phyloP scores from a whole-genome alignment of 192 early-diverging fungal genomes.

The Podila minutissima region DNA sequence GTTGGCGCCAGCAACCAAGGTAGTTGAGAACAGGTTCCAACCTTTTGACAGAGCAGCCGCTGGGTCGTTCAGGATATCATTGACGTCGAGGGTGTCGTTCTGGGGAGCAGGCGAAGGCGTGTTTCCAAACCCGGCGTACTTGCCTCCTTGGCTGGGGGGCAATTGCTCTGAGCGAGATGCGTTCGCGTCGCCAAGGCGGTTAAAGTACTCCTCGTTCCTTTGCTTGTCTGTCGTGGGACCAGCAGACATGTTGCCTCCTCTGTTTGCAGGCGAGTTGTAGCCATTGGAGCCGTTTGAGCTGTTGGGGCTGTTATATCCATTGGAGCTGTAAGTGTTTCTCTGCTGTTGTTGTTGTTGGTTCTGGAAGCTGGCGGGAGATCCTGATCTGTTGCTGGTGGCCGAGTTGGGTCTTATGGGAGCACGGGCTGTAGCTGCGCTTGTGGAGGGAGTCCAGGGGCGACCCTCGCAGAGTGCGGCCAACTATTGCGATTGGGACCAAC shows the following conservation, averaged over 20 bases:
- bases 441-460: slow-evolving; percentile 63
- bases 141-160: slow-evolving; percentile 82
- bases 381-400: slow-evolving; percentile 33
- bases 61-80: slow-evolving; percentile 76
- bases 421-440: slow-evolving; percentile 19
- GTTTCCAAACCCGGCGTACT: slow-evolving; percentile 80
- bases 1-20: slow-evolving; percentile 65
- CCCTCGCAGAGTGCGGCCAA: slow-evolving; percentile 69
- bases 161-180: slow-evolving; percentile 63
- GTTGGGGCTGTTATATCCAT: slow-evolving; percentile 33
- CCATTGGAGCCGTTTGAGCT: slow-evolving; percentile 12
- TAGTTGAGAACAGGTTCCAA: slow-evolving; percentile 69
- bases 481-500: slow-evolving; percentile 22
- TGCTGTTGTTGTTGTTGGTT: slow-evolving; percentile 14
- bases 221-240: slow-evolving; percentile 59
- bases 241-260: slow-evolving; percentile 4
- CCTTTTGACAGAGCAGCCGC: slow-evolving; percentile 73
- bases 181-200: slow-evolving; percentile 69
- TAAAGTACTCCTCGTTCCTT: slow-evolving; percentile 85
- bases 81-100: slow-evolving; percentile 51
- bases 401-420: slow-evolving; percentile 40
- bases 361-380: slow-evolving; percentile 36
- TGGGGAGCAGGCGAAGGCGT: slow-evolving; percentile 47
- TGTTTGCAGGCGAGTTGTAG: slow-evolving; percentile 12
- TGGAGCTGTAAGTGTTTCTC: slow-evolving; percentile 19